phyloP scores from a whole-genome alignment of 78 protist species.

The Bodo saltans region DNA sequence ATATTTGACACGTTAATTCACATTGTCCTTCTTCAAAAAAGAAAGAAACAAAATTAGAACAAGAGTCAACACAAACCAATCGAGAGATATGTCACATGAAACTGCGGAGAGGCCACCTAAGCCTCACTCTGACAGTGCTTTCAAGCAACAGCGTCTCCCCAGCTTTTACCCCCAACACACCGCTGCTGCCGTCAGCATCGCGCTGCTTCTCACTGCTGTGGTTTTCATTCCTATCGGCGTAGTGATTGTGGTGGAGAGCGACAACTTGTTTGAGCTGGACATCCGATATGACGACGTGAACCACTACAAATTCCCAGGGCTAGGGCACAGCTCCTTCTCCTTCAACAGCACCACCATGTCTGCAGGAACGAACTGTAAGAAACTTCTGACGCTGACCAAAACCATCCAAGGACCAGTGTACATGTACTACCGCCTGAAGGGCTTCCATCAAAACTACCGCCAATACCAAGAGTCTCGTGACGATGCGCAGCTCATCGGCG shows the following conservation, averaged over 20 bases:
- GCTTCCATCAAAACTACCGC: neutral
- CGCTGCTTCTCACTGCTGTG: neutral
- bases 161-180: neutral
- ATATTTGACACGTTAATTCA: too few relatives aligned
- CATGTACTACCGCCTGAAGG: neutral
- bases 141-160: too few relatives aligned
- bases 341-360: neutral
- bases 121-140: too few relatives aligned
- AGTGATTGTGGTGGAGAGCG: neutral
- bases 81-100: too few relatives aligned
- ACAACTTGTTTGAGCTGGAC: neutral
- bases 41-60: too few relatives aligned
- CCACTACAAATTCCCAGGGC: too few relatives aligned
- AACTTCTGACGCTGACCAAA: neutral
- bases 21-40: too few relatives aligned
- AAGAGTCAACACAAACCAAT: too few relatives aligned
- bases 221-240: neutral
- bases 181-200: neutral
- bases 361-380: neutral
- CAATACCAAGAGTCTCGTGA: neutral
- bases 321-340: neutral
- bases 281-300: neutral
- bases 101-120: too few relatives aligned
- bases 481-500: neutral
- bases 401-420: neutral